These are phyloP conservation scores for Endocladia muricata DNA, from an alignment of 31 red algal genomes.

Conservation along the genomic window DNA sequence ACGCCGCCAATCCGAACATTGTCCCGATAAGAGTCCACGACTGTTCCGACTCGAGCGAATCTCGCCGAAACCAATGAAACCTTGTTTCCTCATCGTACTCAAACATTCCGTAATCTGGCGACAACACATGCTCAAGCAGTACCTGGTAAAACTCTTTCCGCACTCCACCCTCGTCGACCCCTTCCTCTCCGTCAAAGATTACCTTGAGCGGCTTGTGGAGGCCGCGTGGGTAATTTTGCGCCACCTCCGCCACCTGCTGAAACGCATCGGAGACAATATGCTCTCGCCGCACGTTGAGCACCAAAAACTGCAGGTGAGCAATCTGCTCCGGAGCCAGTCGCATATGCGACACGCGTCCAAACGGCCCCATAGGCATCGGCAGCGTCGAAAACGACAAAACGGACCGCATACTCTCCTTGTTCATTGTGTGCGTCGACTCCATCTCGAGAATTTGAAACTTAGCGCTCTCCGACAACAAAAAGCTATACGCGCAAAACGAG, in stretches of 20 bases:
- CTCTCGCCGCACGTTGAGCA: constrained; percentile 72
- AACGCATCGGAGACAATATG: constrained; percentile 82
- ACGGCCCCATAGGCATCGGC: constrained; percentile 45
- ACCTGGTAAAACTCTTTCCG: constrained; percentile 93
- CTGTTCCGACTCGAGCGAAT: constrained; percentile 64
- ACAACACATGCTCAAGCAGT: constrained; percentile 77
- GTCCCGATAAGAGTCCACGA: constrained; percentile 84
- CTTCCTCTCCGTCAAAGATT: constrained; percentile 80
- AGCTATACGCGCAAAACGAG: constrained; percentile 83
- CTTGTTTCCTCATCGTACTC: constrained; percentile 76
- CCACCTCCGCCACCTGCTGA: constrained; percentile 47
- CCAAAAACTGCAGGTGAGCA: constrained; percentile 56
- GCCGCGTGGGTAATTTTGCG: constrained; percentile 56
- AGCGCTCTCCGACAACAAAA: constrained; percentile 73
- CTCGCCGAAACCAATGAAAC: constrained; percentile 75
- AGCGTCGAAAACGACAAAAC: constrained; percentile 53
- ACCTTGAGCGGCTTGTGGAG: constrained; percentile 90
- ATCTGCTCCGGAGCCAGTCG: constrained; percentile 59
- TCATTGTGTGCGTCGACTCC: constrained; percentile 71
- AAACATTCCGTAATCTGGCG: constrained; percentile 94
- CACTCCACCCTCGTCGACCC: constrained; percentile 90
- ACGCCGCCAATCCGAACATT: constrained; percentile 83
- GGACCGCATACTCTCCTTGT: constrained; percentile 67
- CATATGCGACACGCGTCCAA: constrained; percentile 45
- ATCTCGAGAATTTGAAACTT: constrained; percentile 80